Conservation (phyloP, 1,284 basidiomycete genomes). For the Cutaneotrichosporon mucoides region DNA sequence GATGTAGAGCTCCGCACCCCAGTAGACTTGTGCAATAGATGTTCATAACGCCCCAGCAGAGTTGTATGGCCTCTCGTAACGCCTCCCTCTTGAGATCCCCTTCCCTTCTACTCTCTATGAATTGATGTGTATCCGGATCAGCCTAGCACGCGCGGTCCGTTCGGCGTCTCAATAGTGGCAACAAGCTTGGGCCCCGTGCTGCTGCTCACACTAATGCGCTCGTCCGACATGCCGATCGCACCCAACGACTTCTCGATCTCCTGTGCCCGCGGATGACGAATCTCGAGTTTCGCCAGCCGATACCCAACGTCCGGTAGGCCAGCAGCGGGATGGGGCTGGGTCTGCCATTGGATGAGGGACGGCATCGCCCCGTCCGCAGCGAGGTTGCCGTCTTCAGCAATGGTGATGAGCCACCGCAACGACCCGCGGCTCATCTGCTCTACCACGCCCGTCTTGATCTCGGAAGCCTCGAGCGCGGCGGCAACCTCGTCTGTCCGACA, state of each 20-base stretch:
- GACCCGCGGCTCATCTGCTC: constrained; percentile 4
- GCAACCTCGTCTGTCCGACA: constrained; percentile 1
- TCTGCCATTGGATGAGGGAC: constrained; percentile 8
- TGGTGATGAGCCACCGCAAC: constrained; percentile 10
- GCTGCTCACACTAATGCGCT: neutral
- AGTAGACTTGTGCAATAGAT: too few relatives aligned
- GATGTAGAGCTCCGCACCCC: too few relatives aligned
- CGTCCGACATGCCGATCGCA: neutral
- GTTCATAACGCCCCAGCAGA: too few relatives aligned
- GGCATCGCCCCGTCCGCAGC: constrained; percentile 6
- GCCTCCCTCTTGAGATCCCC: too few relatives aligned
- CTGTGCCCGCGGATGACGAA: neutral
- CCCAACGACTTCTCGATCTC: neutral
- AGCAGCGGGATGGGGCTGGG: constrained; percentile 2
- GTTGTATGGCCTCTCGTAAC: too few relatives aligned
- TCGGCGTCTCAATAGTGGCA: constrained; percentile 5
- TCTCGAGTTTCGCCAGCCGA: constrained; percentile 2
- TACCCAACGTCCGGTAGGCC: constrained; percentile 3
- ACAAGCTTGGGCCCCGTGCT: neutral
- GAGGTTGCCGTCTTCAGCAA: constrained; percentile 7
- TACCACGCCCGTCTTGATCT: constrained; percentile 6
- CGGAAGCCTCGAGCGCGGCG: neutral
- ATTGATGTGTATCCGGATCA: too few relatives aligned
- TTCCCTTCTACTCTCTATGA: too few relatives aligned
- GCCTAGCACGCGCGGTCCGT: constrained; percentile 2